Conservation (phyloP, 345 rosid genomes). For the Populus deltoides region DNA sequence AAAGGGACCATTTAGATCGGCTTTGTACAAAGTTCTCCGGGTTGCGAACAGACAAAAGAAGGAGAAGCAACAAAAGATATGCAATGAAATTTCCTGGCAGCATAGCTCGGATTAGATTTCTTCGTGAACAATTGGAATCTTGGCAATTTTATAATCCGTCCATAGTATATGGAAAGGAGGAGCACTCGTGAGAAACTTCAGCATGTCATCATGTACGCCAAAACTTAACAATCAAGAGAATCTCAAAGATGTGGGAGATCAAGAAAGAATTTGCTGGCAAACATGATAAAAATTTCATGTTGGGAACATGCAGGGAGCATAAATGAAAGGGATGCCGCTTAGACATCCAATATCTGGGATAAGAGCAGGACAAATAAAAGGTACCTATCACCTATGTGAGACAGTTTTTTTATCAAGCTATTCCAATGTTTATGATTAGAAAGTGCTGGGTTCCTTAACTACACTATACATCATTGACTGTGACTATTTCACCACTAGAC, state of each 20-base stretch:
- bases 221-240: not conserved
- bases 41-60: not conserved
- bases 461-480: not conserved
- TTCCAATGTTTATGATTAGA: not conserved
- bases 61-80: not conserved
- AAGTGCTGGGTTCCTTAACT: not conserved
- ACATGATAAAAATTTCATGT: constrained; percentile 7
- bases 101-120: not conserved
- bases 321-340: not conserved
- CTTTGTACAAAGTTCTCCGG: not conserved
- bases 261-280: not conserved
- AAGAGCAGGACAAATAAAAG: not conserved
- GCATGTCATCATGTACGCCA: not conserved
- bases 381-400: not conserved
- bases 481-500: not conserved
- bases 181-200: not conserved
- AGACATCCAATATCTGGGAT: not conserved
- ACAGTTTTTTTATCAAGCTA: not conserved
- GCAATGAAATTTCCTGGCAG: not conserved
- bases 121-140: not conserved
- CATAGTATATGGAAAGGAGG: not conserved
- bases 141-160: not conserved
- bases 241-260: not conserved
- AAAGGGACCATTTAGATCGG: not conserved
- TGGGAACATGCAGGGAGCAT: not conserved